Conservation (phyloP, 176 grass and related monocot genomes). For the Leersia perrieri region DNA sequence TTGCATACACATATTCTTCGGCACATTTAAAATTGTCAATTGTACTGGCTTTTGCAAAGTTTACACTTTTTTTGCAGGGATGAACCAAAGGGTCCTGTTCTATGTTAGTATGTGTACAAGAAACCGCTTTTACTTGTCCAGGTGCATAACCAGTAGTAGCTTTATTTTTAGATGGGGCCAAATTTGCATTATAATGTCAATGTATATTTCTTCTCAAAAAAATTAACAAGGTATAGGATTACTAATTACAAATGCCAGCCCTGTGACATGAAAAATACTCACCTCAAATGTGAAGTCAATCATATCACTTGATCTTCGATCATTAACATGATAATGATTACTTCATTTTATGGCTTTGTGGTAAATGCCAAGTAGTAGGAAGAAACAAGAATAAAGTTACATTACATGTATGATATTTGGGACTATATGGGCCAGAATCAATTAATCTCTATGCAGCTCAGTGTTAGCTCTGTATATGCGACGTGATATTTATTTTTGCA, state of each 20-base stretch:
- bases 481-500: constrained; percentile 25
- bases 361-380: constrained; percentile 23
- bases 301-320: constrained; percentile 43
- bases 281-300: constrained; percentile 17
- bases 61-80: not conserved
- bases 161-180: not conserved
- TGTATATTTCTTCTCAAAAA: not conserved
- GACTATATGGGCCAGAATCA: constrained; percentile 20
- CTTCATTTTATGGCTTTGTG: constrained; percentile 13
- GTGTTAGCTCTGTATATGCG: constrained; percentile 36
- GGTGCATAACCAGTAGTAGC: too few species aligned
- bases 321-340: constrained; percentile 32
- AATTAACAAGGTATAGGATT: not conserved
- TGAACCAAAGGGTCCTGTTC: not conserved
- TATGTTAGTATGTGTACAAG: not conserved
- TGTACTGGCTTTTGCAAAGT: not conserved
- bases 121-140: too few species aligned
- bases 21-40: not conserved
- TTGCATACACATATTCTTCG: not conserved
- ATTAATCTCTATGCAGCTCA: constrained; percentile 28
- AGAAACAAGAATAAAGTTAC: constrained; percentile 25
- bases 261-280: not conserved
- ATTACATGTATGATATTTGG: constrained; percentile 38
- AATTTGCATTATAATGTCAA: not conserved
- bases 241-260: constrained; percentile 20